Conservation (phyloP, 1,284 basidiomycete genomes). For the Tylopilus orsonianus region DNA sequence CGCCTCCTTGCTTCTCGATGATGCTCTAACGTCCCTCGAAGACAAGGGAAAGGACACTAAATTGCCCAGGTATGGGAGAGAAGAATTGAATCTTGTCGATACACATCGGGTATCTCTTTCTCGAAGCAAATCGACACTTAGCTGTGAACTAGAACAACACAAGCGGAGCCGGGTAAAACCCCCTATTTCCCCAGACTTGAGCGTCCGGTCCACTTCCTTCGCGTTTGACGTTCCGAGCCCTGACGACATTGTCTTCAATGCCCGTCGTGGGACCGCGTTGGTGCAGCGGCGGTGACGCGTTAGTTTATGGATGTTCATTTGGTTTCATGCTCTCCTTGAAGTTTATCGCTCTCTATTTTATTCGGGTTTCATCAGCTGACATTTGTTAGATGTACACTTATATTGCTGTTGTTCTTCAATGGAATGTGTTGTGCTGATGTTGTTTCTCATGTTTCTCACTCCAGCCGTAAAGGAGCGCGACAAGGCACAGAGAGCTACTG, state of each 20-base stretch:
- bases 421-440: constrained; percentile 41
- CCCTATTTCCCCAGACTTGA: constrained; percentile 24
- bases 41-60: constrained; percentile 33
- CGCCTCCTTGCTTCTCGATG: constrained; percentile 67
- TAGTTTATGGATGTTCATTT: constrained; percentile 32
- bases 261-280: constrained; percentile 72
- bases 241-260: constrained; percentile 79
- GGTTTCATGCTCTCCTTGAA: constrained; percentile 14
- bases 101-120: constrained; percentile 32
- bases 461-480: constrained; percentile 76
- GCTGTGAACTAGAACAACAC: constrained; percentile 11
- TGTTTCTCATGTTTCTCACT: constrained; percentile 39
- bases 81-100: constrained; percentile 31
- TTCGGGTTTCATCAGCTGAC: constrained; percentile 32
- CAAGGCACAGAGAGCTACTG: constrained; percentile 59
- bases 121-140: constrained; percentile 34
- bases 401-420: constrained; percentile 38
- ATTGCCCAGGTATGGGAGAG: constrained; percentile 33
- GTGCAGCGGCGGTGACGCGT: constrained; percentile 38
- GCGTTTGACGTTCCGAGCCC: constrained; percentile 84
- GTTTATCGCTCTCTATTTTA: constrained; percentile 28
- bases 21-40: constrained; percentile 43
- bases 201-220: constrained; percentile 44
- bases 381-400: constrained; percentile 40
- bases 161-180: constrained; percentile 9